Conservation (phyloP, 306 rosid genomes). For the Coriaria nepalensis region DNA sequence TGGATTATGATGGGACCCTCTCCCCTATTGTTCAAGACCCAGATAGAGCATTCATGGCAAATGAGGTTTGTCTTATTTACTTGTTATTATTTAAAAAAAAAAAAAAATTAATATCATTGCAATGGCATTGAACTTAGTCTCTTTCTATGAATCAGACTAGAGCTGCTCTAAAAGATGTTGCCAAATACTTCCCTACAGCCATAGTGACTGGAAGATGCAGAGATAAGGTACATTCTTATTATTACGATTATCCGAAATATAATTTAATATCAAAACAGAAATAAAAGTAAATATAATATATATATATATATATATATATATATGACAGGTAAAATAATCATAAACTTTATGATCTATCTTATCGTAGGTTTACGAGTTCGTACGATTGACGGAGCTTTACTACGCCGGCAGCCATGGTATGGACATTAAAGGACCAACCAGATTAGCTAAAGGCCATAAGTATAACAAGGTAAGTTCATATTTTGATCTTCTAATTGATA, state of each 20-base stretch:
- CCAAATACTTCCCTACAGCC: constrained; percentile 76
- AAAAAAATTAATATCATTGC: not conserved
- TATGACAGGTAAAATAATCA: too few relatives aligned
- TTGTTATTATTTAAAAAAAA: not conserved
- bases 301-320: not conserved
- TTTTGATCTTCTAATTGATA: not conserved
- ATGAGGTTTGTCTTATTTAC: constrained; percentile 33
- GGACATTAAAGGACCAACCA: constrained; percentile 88
- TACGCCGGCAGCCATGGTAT: constrained; percentile 98
- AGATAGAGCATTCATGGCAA: constrained; percentile 76
- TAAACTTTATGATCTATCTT: too few relatives aligned
- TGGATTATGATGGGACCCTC: constrained; percentile 94
- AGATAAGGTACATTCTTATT: constrained; percentile 49
- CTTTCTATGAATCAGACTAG: constrained; percentile 45
- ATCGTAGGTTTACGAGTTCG: constrained; percentile 64
- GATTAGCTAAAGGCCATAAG: constrained; percentile 46
- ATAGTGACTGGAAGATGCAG: constrained; percentile 79
- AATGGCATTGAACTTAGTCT: not conserved
- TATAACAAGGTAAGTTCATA: constrained; percentile 29
- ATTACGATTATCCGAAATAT: constrained; percentile 4
- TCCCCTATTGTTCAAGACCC: constrained; percentile 87
- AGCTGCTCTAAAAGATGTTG: constrained; percentile 49
- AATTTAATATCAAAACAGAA: too few relatives aligned
- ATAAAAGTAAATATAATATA: too few relatives aligned
- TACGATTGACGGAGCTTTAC: constrained; percentile 58